Base-by-base conservation (phyloP, 2,329 filamentous ascomycete species). In the Pestalotiopsis sp. region DNA sequence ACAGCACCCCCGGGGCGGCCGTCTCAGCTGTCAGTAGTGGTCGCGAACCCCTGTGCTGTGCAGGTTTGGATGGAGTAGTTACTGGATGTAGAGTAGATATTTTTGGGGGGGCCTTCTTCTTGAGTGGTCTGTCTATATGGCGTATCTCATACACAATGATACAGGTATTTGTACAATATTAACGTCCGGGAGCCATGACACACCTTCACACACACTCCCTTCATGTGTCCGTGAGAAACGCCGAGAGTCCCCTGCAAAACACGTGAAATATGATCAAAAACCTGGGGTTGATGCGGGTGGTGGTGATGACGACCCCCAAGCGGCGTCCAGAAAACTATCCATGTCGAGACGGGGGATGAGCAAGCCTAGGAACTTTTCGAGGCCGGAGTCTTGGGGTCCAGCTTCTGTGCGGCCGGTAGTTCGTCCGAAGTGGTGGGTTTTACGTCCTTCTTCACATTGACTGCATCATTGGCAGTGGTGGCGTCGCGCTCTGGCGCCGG, bases 401-500 rank as follows among this genome's bases (percentile, higher is more conserved):
- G 23, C 63, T 66, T 66, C 23, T 31, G 6, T 56, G 41, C 63
- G 27, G 63, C 13, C 31, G 39, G 41, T 31, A 57, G 20, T 25
- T 36, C 41, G 20, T 38, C 63, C 49, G 63, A 57, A 66, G 45
- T 36, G 9, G 49, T 56, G 49, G 63, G 11, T 20, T 56, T 56
- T 49, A 58, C 63, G 45, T 52, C 27, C 7, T 31, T 23, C 65
- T 67, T 67, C 9, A 17, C 65, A 67, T 45, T 7, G 39, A 38
- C 49, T 36, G 31, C 31, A n/a, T 9, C 20, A 36, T 25, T 25
- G 9, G 25, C n/a, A 20, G 66, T 38, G 23, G 58, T 49, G 56
- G 31, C 27, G 25, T 38, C 74, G 2, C 75, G 75, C 31, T 76
- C 80, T 12, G 66, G 27, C 45, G 62, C 5, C 4, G 67, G 49